Evolutionary conservation across 2,329 filamentous ascomycete genomes (phyloP).

Genomic region (Fusarium sp.): DNA sequence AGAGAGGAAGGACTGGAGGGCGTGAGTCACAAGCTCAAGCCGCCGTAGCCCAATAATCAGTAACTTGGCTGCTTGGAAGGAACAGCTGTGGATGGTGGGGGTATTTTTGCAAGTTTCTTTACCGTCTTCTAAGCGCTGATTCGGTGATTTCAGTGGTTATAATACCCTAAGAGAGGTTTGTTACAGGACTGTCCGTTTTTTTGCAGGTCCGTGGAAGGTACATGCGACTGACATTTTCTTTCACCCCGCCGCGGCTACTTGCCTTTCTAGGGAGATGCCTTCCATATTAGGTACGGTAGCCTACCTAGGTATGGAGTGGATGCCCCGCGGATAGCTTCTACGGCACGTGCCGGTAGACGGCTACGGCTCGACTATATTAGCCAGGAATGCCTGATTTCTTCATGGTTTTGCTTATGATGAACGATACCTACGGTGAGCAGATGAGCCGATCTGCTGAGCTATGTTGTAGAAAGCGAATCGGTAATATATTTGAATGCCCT

Average conservation of each 20-base stretch:
- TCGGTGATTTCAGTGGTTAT: conserved; percentile 35
- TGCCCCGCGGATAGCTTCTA: neutral
- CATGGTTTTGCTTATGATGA: neutral
- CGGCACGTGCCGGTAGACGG: conserved; percentile 1
- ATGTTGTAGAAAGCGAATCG: too few species aligned
- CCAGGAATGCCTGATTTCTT: neutral
- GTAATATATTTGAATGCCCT: too few species aligned
- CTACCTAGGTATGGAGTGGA: neutral
- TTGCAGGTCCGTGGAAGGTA: conserved; percentile 10
- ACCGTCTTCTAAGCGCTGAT: conserved; percentile 38
- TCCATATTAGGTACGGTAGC: neutral
- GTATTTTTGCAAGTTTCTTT: conserved; percentile 36
- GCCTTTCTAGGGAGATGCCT: neutral
- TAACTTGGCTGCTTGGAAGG: conserved; percentile 23
- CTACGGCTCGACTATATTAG: conserved; percentile 1
- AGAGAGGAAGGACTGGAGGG: conserved; percentile 34
- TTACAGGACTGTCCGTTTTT: conserved; percentile 3
- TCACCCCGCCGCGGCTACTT: conserved; percentile 15
- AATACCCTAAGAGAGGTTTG: conserved; percentile 34
- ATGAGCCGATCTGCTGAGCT: too few species aligned
- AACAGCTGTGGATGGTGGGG: conserved; percentile 41
- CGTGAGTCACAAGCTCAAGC: conserved; percentile 46
- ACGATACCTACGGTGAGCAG: neutral
- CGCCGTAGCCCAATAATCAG: conserved; percentile 14
- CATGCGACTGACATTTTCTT: conserved; percentile 19